These are phyloP conservation scores for Talaromyces sp. DNA, from an alignment of 2,329 filamentous ascomycete species.

Conservation along the genomic window DNA sequence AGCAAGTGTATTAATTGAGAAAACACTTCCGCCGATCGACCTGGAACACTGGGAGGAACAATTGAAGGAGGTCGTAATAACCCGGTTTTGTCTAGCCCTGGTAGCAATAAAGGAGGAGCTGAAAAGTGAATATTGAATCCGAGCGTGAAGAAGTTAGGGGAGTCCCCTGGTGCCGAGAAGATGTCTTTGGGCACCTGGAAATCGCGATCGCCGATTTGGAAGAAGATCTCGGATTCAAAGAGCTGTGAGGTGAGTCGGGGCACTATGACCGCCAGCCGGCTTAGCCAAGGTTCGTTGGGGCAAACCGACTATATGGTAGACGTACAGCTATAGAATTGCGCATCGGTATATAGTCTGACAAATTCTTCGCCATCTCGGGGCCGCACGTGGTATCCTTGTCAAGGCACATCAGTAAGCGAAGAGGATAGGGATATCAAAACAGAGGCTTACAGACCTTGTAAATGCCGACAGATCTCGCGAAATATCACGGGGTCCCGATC, in stretches of 20 bases:
- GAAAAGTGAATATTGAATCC: constrained; percentile 87
- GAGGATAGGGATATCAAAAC: neutral
- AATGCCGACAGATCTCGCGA: constrained; percentile 78
- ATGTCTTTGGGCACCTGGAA: constrained; percentile 88
- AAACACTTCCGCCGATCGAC: constrained; percentile 77
- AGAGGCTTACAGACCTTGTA: constrained; percentile 57
- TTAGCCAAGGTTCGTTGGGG: neutral
- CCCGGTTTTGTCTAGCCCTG: constrained; percentile 70
- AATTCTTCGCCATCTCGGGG: constrained; percentile 81
- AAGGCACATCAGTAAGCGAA: neutral
- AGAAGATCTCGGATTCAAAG: constrained; percentile 86
- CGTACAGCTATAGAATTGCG: constrained; percentile 85
- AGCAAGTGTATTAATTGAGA: constrained; percentile 75
- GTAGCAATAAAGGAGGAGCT: constrained; percentile 73
- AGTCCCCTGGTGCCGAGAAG: constrained; percentile 78
- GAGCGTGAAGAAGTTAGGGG: constrained; percentile 92
- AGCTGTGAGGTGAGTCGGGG: constrained; percentile 86
- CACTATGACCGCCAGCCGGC: constrained; percentile 47
- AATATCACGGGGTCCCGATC: constrained; percentile 90
- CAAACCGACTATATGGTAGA: constrained; percentile 10
- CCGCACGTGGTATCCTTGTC: constrained; percentile 69
- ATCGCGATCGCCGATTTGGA: constrained; percentile 77
- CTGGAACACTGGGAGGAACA: constrained; percentile 72
- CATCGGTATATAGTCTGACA: constrained; percentile 87
- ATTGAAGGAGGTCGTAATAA: constrained; percentile 85